These are phyloP conservation scores for Pelargonium citronellum DNA, from an alignment of 441 rosid species.

Conservation along the genomic window DNA sequence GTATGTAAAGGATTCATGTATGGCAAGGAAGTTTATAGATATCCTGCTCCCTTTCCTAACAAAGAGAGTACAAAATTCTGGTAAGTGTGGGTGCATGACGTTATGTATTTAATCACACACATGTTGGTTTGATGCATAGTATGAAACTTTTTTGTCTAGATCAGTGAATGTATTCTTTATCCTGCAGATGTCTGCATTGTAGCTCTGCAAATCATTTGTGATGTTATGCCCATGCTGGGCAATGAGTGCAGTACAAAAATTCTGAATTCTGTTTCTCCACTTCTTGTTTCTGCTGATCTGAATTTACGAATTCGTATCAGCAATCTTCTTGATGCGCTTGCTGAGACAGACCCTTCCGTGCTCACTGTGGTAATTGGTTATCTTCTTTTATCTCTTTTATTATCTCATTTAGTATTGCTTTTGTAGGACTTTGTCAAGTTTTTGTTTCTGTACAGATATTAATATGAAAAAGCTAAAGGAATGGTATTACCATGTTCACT, in stretches of 20 bases:
- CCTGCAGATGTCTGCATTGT: conserved; percentile 55
- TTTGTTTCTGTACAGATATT: not conserved
- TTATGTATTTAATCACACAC: not conserved
- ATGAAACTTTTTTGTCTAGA: conserved; percentile 19
- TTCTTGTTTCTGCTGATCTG: conserved; percentile 56
- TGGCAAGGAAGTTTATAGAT: conserved; percentile 59
- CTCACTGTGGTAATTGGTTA: conserved; percentile 44
- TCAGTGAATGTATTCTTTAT: conserved; percentile 19
- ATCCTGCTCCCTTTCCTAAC: conserved; percentile 61
- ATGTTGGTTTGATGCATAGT: conserved; percentile 11
- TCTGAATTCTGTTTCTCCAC: conserved; percentile 56
- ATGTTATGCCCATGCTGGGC: conserved; percentile 46
- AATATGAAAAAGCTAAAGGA: not conserved
- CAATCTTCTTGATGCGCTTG: conserved; percentile 66
- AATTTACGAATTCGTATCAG: conserved; percentile 61
- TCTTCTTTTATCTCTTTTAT: not conserved
- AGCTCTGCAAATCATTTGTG: conserved; percentile 56
- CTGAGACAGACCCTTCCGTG: conserved; percentile 59
- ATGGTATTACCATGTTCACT: not conserved
- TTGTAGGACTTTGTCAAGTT: not conserved
- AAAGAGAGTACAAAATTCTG: conserved; percentile 49
- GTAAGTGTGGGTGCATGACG: conserved; percentile 35
- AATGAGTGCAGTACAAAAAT: conserved; percentile 41
- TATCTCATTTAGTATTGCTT: not conserved
- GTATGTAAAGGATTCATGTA: conserved; percentile 44